A percentile compares a stretch with the other conserved stretches of the same genome.
phyloP scores from a whole-genome alignment of 228 moss, liverwort and hornwort genomes.

The Sphagnum magellanicum region DNA sequence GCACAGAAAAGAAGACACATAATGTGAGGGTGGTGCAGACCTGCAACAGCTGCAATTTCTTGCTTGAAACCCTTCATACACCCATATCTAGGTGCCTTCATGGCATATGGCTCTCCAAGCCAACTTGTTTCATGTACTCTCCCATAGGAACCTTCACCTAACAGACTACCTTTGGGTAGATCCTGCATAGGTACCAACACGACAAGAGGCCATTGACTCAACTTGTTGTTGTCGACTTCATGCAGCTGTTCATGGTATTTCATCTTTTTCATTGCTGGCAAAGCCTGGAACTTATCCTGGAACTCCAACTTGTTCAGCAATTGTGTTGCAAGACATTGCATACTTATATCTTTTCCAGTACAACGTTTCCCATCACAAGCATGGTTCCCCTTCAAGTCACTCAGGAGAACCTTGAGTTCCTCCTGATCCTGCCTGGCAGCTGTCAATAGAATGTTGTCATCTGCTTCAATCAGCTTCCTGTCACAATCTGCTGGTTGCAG shows the following conservation, averaged over 20 bases:
- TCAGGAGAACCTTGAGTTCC: constrained; percentile 8
- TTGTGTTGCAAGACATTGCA: constrained; percentile 6
- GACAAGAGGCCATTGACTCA: not conserved
- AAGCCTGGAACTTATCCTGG: too few relatives aligned
- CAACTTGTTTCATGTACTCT: not conserved
- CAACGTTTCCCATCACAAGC: too few relatives aligned
- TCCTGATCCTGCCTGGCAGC: constrained; percentile 8
- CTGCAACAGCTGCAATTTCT: constrained; percentile 8
- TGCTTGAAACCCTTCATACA: not conserved
- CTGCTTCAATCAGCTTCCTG: not conserved
- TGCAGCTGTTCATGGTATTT: not conserved
- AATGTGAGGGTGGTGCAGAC: constrained; percentile 12
- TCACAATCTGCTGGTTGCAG: not conserved
- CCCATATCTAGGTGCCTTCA: not conserved
- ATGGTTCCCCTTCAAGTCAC: not conserved
- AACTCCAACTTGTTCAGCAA: constrained; percentile 2
- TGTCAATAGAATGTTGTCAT: constrained; percentile 1
- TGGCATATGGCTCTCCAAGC: not conserved
- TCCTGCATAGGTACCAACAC: not conserved
- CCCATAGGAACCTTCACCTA: not conserved
- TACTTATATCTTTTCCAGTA: not conserved
- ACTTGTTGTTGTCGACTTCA: not conserved
- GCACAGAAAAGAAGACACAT: constrained; percentile 7
- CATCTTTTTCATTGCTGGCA: not conserved
- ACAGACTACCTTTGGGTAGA: not conserved